Evolutionary conservation across 306 rosid species (phyloP), one percentile per base, ranked within the genome.

Genomic region (Astragalus membranaceus): DNA sequence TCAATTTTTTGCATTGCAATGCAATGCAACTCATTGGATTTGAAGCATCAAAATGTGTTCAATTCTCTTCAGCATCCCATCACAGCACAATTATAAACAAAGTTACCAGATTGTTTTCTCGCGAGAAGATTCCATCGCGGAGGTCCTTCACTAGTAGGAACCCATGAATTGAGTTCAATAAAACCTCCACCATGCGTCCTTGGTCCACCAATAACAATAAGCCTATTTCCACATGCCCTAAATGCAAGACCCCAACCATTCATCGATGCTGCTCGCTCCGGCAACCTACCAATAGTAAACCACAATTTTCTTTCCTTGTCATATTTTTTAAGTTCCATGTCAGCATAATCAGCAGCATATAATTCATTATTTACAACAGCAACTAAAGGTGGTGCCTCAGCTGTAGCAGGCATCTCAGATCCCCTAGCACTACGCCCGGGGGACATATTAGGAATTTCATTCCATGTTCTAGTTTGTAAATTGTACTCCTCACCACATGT

Each of bases 181-280:
- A 80, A 89, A 65, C 91, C 92, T 78, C 83, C 96, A 3, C 93
- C 98, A 6, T 64, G 67, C 44, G 84, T 64, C 83, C 92, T 85
- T 6, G 93, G 96, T 65, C 96, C 98, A 8, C 96, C 96, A 11
- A 92, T 90, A 14, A 92, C 96, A 57, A 92, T 88, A 7, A 92
- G 98, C 79, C 75, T 75, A 12, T 85, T 81, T 39, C 98, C 98
- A 62, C 98, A 92, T n/a, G 98, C 98, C 73, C 93, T 84, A 51
- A 92, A 92, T 5, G 98, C 98, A 47, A 92, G 92, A 13, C 98
- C 98, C 98, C 98, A 92, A 44, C 98, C 98, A 63, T 92, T 90
- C 86, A 91, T 85, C 0, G 98, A 92, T 13, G 60, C 85, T 0
- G 83, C 93, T 14, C 84, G 81, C 54, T 88, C 98, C 0, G 98